Evolutionary conservation across 2,329 filamentous ascomycete species (phyloP).

Genomic region (Tolypocladium pustulatum): DNA sequence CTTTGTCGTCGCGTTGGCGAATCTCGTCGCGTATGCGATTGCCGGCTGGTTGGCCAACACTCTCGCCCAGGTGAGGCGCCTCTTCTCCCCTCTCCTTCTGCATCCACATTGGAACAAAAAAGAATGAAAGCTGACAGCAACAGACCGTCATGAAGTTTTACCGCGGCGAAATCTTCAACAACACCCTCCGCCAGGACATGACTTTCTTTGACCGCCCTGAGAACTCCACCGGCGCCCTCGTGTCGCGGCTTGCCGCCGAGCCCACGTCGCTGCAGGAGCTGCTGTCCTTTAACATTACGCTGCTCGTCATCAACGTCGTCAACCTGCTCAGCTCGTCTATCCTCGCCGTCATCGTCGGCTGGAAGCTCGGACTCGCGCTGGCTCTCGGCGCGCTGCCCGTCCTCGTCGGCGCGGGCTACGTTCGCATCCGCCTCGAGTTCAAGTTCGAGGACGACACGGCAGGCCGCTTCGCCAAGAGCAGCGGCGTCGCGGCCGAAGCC

Average conservation of each 20-base stretch:
- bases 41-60: constrained; percentile 25
- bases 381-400: constrained; percentile 34
- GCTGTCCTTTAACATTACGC: constrained; percentile 34
- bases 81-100: background rate
- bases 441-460: constrained; percentile 33
- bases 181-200: constrained; percentile 45
- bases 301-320: constrained; percentile 35
- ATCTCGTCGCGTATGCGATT: constrained; percentile 30
- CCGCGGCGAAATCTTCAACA: constrained; percentile 33
- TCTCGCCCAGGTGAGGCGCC: constrained; percentile 20
- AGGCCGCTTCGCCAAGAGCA: constrained; percentile 33
- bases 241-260: constrained; percentile 24
- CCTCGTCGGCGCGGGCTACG: constrained; percentile 32
- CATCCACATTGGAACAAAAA: background rate
- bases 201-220: constrained; percentile 29
- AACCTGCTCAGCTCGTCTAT: constrained; percentile 34
- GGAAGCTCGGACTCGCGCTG: constrained; percentile 39
- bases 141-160: constrained; percentile 21
- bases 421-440: constrained; percentile 37
- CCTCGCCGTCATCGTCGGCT: constrained; percentile 34
- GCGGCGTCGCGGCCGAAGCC: constrained; percentile 37
- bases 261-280: constrained; percentile 39
- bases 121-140: constrained; percentile 4
- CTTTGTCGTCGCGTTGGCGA: constrained; percentile 37
- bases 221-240: constrained; percentile 27